Conservation (phyloP, 169 alveolate genomes). For the Cryptosporidium xiaoi region DNA sequence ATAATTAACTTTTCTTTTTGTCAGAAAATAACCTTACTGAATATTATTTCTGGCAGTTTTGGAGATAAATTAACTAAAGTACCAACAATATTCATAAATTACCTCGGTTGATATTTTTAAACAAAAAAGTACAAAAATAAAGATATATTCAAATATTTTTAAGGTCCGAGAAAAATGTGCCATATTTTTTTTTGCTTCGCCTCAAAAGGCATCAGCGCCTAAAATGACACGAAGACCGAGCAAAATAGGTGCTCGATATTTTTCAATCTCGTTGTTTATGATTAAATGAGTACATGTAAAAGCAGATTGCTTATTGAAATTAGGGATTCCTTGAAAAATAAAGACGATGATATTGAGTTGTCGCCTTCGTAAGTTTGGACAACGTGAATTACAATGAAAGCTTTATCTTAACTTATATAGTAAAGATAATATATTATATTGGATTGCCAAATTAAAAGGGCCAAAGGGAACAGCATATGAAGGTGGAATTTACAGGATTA, state of each 20-base stretch:
- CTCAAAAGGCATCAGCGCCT: too few species aligned
- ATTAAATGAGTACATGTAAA: constrained; percentile 59
- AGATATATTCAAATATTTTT: too few species aligned
- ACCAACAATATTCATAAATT: too few species aligned
- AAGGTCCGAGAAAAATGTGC: too few species aligned
- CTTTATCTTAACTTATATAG: constrained; percentile 31
- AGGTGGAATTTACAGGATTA: constrained; percentile 90
- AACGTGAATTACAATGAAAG: neutral
- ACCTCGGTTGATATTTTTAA: too few species aligned
- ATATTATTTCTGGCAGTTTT: too few species aligned
- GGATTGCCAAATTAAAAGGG: constrained; percentile 91
- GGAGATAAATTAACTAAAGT: too few species aligned
- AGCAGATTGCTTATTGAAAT: constrained; percentile 44
- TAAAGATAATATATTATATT: constrained; percentile 83
- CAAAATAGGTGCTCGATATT: neutral
- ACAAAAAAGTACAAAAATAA: too few species aligned
- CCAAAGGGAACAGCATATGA: constrained; percentile 93
- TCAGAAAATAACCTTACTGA: too few species aligned
- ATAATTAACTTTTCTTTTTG: too few species aligned
- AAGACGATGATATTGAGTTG: constrained; percentile 38
- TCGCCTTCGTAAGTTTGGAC: constrained; percentile 31
- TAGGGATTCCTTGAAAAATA: constrained; percentile 23
- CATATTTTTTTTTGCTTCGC: too few species aligned
- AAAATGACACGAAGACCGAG: too few species aligned
- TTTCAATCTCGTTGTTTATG: neutral